Conservation (phyloP, 2,329 filamentous ascomycete genomes). For the Epichloe sp. region DNA sequence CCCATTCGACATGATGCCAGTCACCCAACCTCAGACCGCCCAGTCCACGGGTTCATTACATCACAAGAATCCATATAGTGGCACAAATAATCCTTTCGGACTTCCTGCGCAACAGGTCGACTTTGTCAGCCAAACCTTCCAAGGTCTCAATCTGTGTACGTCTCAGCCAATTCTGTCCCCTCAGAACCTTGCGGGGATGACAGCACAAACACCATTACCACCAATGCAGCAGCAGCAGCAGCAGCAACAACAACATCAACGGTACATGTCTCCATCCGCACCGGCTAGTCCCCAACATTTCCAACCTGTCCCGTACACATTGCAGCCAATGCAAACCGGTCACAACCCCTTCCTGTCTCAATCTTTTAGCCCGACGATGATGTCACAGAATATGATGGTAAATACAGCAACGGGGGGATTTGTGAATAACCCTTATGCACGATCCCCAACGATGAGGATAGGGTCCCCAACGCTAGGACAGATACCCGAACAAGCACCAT, state of each 20-base stretch:
- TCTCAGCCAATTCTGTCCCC: slow-evolving; percentile 36
- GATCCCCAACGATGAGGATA: slow-evolving; percentile 36
- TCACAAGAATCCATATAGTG: slow-evolving; percentile 41
- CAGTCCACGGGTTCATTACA: slow-evolving; percentile 51
- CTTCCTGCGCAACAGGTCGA: slow-evolving; percentile 27
- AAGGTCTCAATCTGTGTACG: slow-evolving; percentile 55
- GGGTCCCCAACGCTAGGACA: slow-evolving; percentile 37
- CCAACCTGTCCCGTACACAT: slow-evolving; percentile 18
- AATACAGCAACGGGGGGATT: slow-evolving; percentile 24
- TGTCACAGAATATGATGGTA: slow-evolving; percentile 26
- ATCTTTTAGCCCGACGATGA: slow-evolving; percentile 17
- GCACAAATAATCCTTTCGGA: slow-evolving; percentile 59
- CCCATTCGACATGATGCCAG: slow-evolving; percentile 50
- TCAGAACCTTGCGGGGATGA: slow-evolving; percentile 53
- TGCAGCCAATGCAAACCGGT: slow-evolving; percentile 26
- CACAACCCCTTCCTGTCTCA: slow-evolving; percentile 41
- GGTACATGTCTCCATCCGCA: slow-evolving; percentile 29
- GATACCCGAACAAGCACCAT: slow-evolving; percentile 39
- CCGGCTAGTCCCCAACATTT: slow-evolving; percentile 29
- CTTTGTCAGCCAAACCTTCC: slow-evolving; percentile 54
- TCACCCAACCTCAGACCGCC: slow-evolving; percentile 45
- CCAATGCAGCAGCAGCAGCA: slow-evolving; percentile 20
- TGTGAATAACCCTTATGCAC: slow-evolving; percentile 35
- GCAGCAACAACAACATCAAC: slow-evolving; percentile 26
- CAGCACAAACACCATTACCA: neutral